Percentiles rank a stretch among this genome's conserved stretches.
phyloP scores from a whole-genome alignment of 2,329 filamentous ascomycete species.

The Exophiala aquamarina region DNA sequence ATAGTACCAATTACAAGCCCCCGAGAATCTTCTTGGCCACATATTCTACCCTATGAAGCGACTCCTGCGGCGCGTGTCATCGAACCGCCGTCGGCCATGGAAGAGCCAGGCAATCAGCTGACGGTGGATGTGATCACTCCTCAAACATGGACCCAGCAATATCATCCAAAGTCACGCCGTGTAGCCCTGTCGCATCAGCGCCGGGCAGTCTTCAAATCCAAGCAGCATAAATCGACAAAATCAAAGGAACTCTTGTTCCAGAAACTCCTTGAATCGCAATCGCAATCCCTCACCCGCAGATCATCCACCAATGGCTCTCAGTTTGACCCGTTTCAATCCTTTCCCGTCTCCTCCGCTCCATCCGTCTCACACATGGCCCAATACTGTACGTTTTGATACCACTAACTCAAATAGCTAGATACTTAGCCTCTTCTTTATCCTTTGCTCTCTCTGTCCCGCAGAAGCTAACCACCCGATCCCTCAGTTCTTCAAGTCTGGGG shows the following conservation, averaged over 20 bases:
- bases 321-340: conserved; percentile 15
- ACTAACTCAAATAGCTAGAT: no score
- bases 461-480: not conserved
- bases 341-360: conserved; percentile 12
- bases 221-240: no score
- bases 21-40: no score
- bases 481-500: conserved; percentile 17
- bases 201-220: no score
- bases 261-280: conserved; percentile 8
- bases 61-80: no score
- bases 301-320: conserved; percentile 10
- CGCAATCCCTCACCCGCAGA: conserved; percentile 7
- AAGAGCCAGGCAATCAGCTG: not conserved
- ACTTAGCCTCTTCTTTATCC: not conserved
- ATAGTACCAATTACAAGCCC: no score
- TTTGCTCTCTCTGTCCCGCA: not conserved
- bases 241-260: not conserved
- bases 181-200: not conserved
- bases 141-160: not conserved
- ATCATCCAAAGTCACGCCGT: not conserved
- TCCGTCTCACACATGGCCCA: conserved; percentile 12
- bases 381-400: conserved; percentile 18
- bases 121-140: not conserved
- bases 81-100: no score
- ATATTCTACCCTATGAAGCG: no score